These are phyloP conservation scores for Gamsiella multidivaricata DNA, from an alignment of 192 early-diverging fungal species.

Conservation along the genomic window DNA sequence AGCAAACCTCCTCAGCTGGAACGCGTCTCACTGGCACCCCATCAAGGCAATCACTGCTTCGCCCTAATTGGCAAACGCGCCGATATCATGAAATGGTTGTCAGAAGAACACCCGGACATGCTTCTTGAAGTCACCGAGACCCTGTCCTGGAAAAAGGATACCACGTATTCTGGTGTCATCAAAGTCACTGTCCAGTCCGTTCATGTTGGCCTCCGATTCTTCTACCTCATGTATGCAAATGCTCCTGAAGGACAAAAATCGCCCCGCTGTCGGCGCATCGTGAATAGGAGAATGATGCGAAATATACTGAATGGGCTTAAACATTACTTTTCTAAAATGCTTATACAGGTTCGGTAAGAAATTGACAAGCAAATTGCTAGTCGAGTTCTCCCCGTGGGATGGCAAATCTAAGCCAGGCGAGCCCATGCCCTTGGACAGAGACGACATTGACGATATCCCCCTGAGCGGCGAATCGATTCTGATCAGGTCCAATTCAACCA, in stretches of 20 bases:
- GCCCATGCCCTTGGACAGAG: conserved; percentile 23
- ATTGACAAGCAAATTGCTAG: conserved; percentile 31
- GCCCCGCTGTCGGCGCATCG: too few species aligned
- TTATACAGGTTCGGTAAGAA: conserved; percentile 26
- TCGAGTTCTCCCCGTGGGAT: conserved; percentile 41
- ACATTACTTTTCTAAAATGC: background rate
- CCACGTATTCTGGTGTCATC: conserved; percentile 8
- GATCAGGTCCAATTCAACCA: conserved; percentile 8
- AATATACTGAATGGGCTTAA: background rate
- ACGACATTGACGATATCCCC: conserved; percentile 32
- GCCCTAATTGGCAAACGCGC: conserved; percentile 26
- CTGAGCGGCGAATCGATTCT: conserved; percentile 23
- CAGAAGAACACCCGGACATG: conserved; percentile 6
- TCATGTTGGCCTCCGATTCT: conserved; percentile 23
- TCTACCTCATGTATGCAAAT: conserved; percentile 27
- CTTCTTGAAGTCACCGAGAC: conserved; percentile 18
- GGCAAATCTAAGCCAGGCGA: conserved; percentile 26
- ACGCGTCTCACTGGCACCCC: conserved; percentile 7
- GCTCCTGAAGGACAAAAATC: background rate
- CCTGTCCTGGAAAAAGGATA: conserved; percentile 14
- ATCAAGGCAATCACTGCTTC: conserved; percentile 36
- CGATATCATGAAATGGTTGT: conserved; percentile 28
- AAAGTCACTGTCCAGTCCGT: conserved; percentile 29
- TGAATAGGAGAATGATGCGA: background rate
- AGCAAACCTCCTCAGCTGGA: conserved; percentile 14